Evolutionary conservation across 768 basidiomycete genomes (phyloP).

Genomic region (Pulveroboletus sp.): DNA sequence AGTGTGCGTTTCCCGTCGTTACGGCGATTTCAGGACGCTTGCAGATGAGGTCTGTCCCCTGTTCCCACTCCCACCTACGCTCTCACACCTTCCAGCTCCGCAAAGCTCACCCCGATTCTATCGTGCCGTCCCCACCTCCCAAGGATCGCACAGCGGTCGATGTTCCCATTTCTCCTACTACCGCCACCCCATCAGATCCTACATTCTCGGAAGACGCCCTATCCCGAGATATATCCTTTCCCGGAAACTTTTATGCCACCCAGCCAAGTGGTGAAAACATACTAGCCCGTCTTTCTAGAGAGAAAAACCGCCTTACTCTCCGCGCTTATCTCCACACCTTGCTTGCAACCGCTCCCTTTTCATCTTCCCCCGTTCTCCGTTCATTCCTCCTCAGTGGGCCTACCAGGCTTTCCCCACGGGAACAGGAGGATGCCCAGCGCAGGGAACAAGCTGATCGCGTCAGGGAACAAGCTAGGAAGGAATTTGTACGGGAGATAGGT

Average conservation of each 20-base stretch:
- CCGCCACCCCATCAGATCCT: slow-evolving; percentile 2
- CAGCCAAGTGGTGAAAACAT: not conserved
- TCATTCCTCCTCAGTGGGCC: slow-evolving; percentile 82
- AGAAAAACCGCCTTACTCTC: slow-evolving; percentile 93
- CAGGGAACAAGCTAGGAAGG: slow-evolving; percentile 81
- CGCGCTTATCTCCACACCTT: slow-evolving; percentile 87
- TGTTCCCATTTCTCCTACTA: slow-evolving; percentile 30
- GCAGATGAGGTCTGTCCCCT: slow-evolving; percentile 62
- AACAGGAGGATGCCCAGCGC: slow-evolving; percentile 69
- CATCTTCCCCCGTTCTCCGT: slow-evolving; percentile 78
- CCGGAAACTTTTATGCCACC: slow-evolving; percentile 37
- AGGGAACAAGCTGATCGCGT: slow-evolving; percentile 87
- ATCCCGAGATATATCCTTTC: slow-evolving; percentile 68
- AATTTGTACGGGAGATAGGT: slow-evolving; percentile 84
- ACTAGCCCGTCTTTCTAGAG: slow-evolving; percentile 59
- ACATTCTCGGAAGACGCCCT: slow-evolving; percentile 32
- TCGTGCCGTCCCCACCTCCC: slow-evolving; percentile 75
- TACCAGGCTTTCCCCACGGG: slow-evolving; percentile 60
- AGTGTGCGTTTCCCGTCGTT: slow-evolving; percentile 84
- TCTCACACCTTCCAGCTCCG: slow-evolving; percentile 55
- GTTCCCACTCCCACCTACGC: not conserved
- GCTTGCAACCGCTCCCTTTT: slow-evolving; percentile 64
- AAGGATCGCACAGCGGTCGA: slow-evolving; percentile 80
- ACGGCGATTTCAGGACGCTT: slow-evolving; percentile 92
- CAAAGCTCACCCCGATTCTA: slow-evolving; percentile 78